Evolutionary conservation across 805 yeast genomes (phyloP), one percentile per base, ranked within the genome.

Genomic region (Candida anglica): DNA sequence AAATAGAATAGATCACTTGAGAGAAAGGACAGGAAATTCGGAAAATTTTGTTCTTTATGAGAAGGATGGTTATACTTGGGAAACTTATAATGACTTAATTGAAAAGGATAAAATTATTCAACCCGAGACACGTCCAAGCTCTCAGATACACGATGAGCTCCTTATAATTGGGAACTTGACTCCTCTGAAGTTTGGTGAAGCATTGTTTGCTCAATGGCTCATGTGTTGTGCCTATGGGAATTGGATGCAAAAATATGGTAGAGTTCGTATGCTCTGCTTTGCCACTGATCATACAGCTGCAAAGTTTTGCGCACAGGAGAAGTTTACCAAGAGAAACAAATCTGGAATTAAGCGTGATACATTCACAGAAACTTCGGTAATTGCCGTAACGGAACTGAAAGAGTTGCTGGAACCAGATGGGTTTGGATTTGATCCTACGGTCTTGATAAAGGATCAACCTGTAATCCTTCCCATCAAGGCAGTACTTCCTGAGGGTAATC

Each of bases 261-360:
- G 82, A 31, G 89, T 88, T 2, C 69, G 86, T 41, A 75, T 86
- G 79, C 59, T 89, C 16, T 57, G 83, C 11, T 76, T 89, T 78
- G 65, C 81, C 15, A 77, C 79, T 3, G 75, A 79, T 5, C 33
- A 63, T 0, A 77, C 85, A 1, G 68, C 69, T 4, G 46, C 38
- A 16, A 56, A 85, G 52, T 65, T 86, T 22, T 50, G 83, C 29
- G 77, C 91, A 0, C 69, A 69, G 0, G 66, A 77, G 0, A 74
- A 75, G 1, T 66, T 72, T 21, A 44, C 47, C 9, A 63, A 66
- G 34, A 68, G 96, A 40, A 69, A 79, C 33, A 73, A 87, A 39
- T 69, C 81, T 28, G 66, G 93, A 0, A 58, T 83, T 13, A 76
- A 82, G 32, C 62, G 81, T 7, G 86, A 83, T 34, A 53, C 84